Evolutionary conservation across 2,329 filamentous ascomycete genomes (phyloP).

Genomic region (Truncatella angustata): DNA sequence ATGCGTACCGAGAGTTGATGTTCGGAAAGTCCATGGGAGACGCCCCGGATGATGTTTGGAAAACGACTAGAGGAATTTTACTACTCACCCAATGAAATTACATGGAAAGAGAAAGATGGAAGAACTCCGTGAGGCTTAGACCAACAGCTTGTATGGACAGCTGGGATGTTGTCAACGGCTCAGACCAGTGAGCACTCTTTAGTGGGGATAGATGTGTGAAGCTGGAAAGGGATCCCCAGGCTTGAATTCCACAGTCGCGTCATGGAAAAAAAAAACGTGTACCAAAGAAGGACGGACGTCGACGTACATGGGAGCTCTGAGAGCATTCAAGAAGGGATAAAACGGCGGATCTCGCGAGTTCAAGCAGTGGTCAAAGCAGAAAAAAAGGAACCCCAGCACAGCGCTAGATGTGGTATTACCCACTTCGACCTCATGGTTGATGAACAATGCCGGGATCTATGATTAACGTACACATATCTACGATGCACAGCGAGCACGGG

Average conservation of each 20-base stretch:
- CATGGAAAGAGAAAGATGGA: background rate
- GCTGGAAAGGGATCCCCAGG: background rate
- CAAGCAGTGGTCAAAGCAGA: constrained; percentile 7
- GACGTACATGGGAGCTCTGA: background rate
- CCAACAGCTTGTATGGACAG: background rate
- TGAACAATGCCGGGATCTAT: background rate
- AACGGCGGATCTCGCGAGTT: background rate
- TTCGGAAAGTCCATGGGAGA: background rate
- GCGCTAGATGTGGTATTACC: constrained; percentile 6
- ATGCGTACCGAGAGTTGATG: background rate
- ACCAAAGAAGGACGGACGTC: background rate
- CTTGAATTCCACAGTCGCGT: background rate
- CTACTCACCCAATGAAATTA: background rate
- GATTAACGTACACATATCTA: background rate
- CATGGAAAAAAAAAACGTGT: background rate
- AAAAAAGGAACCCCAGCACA: background rate
- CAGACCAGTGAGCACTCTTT: background rate
- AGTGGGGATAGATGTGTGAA: background rate
- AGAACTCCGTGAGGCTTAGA: background rate
- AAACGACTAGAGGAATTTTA: no score
- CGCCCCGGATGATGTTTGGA: no score
- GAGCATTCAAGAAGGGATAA: background rate
- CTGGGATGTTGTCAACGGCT: background rate
- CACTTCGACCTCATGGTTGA: background rate
- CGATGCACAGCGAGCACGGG: background rate